phyloP scores from a whole-genome alignment of 2,329 filamentous ascomycete genomes.

The Paramyrothecium roridum region DNA sequence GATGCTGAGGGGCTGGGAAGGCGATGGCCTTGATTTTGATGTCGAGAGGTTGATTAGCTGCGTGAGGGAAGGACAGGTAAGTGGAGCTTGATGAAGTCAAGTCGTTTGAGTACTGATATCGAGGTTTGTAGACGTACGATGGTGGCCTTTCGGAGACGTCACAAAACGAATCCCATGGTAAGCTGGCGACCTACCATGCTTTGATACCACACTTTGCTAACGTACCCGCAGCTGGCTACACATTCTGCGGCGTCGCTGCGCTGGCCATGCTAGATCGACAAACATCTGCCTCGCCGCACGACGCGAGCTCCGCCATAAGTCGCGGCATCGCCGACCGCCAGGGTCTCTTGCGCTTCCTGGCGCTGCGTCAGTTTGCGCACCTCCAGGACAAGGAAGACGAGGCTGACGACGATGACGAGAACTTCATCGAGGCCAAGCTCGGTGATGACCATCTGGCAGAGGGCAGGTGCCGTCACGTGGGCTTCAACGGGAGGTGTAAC shows the following conservation, averaged over 20 bases:
- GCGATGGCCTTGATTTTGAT: conserved; percentile 69
- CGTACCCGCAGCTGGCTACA: conserved; percentile 67
- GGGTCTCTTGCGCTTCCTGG: conserved; percentile 51
- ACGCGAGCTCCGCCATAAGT: conserved; percentile 23
- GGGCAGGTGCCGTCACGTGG: conserved; percentile 49
- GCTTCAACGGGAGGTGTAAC: conserved; percentile 87
- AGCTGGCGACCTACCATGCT: conserved; percentile 13
- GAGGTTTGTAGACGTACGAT: conserved; percentile 66
- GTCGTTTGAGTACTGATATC: neutral
- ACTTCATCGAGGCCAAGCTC: conserved; percentile 30
- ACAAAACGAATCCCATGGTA: conserved; percentile 80
- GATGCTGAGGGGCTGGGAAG: conserved; percentile 67
- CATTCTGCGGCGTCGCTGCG: conserved; percentile 81
- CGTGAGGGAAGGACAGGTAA: conserved; percentile 60
- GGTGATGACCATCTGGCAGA: conserved; percentile 26
- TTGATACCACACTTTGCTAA: neutral
- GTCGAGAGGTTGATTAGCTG: conserved; percentile 67
- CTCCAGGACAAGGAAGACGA: conserved; percentile 42
- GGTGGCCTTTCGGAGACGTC: conserved; percentile 78
- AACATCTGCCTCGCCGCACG: conserved; percentile 15
- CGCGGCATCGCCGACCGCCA: conserved; percentile 29
- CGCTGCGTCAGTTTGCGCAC: conserved; percentile 62
- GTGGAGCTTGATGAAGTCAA: neutral
- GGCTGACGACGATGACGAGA: conserved; percentile 40
- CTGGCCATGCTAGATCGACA: conserved; percentile 69